Percentiles rank a stretch among this genome's conserved stretches.
phyloP scores from a whole-genome alignment of 2,329 filamentous ascomycete genomes.

The Nemania diffusa region DNA sequence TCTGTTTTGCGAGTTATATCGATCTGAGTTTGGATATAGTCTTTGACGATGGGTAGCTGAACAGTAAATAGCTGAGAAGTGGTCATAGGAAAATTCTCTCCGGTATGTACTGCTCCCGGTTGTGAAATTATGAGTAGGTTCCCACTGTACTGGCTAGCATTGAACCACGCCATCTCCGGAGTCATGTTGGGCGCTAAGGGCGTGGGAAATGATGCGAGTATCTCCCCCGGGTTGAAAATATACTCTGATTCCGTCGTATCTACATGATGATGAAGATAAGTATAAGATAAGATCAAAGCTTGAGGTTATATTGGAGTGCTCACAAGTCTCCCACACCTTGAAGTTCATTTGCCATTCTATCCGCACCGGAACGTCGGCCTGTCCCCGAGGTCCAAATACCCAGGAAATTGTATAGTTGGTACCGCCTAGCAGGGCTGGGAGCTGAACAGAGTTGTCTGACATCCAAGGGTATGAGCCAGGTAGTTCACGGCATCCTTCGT shows the following conservation, averaged over 20 bases:
- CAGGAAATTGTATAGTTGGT: slow-evolving; percentile 18
- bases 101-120: neutral
- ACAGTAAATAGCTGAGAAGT: slow-evolving; percentile 22
- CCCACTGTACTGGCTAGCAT: slow-evolving; percentile 7
- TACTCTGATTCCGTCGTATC: slow-evolving; percentile 18
- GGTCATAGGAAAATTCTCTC: neutral
- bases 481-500: slow-evolving; percentile 3
- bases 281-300: neutral
- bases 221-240: slow-evolving; percentile 17
- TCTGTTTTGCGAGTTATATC: slow-evolving; percentile 6
- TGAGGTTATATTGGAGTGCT: neutral
- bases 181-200: slow-evolving; percentile 11
- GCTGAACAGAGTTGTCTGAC: neutral
- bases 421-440: slow-evolving; percentile 7
- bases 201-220: slow-evolving; percentile 21
- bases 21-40: slow-evolving; percentile 18
- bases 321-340: slow-evolving; percentile 21
- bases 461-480: slow-evolving; percentile 10
- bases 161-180: slow-evolving; percentile 4
- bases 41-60: neutral
- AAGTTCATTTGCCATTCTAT: slow-evolving; percentile 21
- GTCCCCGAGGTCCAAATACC: slow-evolving; percentile 9
- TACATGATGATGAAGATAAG: neutral
- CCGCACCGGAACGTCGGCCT: slow-evolving; percentile 7
- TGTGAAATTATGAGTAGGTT: slow-evolving; percentile 23